These are phyloP conservation scores for Linderniella brevidens DNA, from an alignment of 257 asterid species.

Conservation along the genomic window DNA sequence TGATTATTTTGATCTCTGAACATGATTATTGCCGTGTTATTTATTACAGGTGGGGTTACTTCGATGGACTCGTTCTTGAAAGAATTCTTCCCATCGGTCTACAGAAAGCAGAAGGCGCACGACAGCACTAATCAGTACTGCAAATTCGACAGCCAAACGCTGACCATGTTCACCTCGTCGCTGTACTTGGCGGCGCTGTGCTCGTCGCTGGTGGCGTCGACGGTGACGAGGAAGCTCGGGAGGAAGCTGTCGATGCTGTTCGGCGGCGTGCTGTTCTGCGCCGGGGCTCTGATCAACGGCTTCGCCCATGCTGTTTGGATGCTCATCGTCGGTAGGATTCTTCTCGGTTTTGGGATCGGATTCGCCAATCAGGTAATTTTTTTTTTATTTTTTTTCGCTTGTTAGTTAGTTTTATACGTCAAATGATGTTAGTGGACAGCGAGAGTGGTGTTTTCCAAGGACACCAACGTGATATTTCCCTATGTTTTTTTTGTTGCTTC, in stretches of 20 bases:
- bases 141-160: slow-evolving; percentile 50
- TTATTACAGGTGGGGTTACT: slow-evolving; percentile 74
- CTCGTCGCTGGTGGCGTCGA: slow-evolving; percentile 21
- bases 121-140: slow-evolving; percentile 48
- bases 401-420: too few relatives aligned
- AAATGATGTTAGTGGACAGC: too few relatives aligned
- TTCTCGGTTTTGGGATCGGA: slow-evolving; percentile 77
- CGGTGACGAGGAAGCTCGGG: slow-evolving; percentile 37
- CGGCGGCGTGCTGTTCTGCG: slow-evolving; percentile 52
- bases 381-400: too few relatives aligned
- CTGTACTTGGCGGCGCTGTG: slow-evolving; percentile 65
- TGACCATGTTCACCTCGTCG: slow-evolving; percentile 79
- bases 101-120: slow-evolving; percentile 26
- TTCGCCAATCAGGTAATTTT: slow-evolving; percentile 57
- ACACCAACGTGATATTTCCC: not conserved
- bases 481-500: not conserved
- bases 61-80: slow-evolving; percentile 62
- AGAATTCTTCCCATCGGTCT: slow-evolving; percentile 51
- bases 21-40: not conserved
- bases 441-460: too few relatives aligned
- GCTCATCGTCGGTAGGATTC: slow-evolving; percentile 64
- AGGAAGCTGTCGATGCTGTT: slow-evolving; percentile 57
- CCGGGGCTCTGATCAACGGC: slow-evolving; percentile 66
- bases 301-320: slow-evolving; percentile 45
- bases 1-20: too few relatives aligned